phyloP scores from a whole-genome alignment of 192 early-diverging fungal genomes.

The Umbelopsis isabellina region DNA sequence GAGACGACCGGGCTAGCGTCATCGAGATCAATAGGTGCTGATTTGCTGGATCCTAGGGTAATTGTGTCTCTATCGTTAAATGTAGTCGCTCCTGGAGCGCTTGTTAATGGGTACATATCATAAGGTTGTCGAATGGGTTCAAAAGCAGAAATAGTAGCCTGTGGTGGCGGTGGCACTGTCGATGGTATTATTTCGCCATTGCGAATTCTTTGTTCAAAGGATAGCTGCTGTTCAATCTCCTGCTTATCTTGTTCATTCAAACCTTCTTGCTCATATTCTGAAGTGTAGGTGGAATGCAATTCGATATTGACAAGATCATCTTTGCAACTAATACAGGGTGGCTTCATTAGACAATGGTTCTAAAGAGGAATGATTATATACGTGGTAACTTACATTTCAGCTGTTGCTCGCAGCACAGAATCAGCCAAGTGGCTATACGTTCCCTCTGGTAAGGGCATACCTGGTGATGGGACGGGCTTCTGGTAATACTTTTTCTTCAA shows the following conservation, averaged over 20 bases:
- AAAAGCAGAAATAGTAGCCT: no score
- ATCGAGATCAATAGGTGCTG: no score
- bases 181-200: neutral
- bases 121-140: no score
- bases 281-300: neutral
- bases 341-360: no score
- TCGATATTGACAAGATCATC: neutral
- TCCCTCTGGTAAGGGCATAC: neutral
- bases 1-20: no score
- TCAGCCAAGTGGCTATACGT: neutral
- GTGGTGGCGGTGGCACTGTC: no score
- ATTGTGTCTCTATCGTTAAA: no score
- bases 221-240: slow-evolving; percentile 2
- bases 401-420: neutral
- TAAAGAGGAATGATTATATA: neutral
- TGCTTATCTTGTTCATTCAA: neutral
- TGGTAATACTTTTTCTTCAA: neutral
- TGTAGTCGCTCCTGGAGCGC: no score
- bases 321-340: neutral
- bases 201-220: neutral
- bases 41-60: no score
- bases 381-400: slow-evolving; percentile 1
- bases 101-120: no score
- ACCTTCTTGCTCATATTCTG: neutral
- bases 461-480: neutral